phyloP scores from a whole-genome alignment of 192 early-diverging fungal genomes.

The Cetraspora pellucida region DNA sequence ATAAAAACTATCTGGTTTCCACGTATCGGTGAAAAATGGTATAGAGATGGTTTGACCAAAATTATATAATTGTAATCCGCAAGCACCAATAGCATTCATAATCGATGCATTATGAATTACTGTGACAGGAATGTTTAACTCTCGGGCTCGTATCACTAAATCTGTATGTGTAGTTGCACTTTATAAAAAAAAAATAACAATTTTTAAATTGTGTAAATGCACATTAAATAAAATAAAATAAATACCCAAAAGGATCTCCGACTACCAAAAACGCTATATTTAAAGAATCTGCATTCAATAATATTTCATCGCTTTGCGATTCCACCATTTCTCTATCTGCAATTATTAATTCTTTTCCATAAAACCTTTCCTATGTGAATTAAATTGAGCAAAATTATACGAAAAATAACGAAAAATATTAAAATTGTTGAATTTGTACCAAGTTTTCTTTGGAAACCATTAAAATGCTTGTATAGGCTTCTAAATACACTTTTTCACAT shows the following conservation, averaged over 20 bases:
- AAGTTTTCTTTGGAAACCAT: conserved; percentile 80
- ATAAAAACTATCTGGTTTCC: conserved; percentile 97
- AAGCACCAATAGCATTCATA: conserved; percentile 97
- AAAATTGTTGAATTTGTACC: conserved; percentile 45
- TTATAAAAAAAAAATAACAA: not conserved
- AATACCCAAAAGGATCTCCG: conserved; percentile 91
- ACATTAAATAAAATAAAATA: not conserved
- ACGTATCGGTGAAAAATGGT: conserved; percentile 95
- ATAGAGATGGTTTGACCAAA: conserved; percentile 99
- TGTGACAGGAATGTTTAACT: conserved; percentile 81
- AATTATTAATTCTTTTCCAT: conserved; percentile 80
- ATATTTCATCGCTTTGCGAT: conserved; percentile 84
- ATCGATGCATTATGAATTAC: conserved; percentile 99
- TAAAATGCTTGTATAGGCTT: conserved; percentile 94
- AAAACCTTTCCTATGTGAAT: conserved; percentile 75
- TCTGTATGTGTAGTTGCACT: conserved; percentile 98
- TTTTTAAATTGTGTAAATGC: not conserved
- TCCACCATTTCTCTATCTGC: conserved; percentile 99
- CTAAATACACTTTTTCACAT: conserved; percentile 89
- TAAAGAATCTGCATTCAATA: conserved; percentile 81
- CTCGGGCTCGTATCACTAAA: conserved; percentile 89
- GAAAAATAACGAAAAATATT: not conserved
- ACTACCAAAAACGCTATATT: conserved; percentile 97
- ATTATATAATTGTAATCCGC: conserved; percentile 95
- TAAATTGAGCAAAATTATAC: no score